Base-by-base conservation (phyloP, 495 filamentous ascomycete genomes). In the Bacidia gigantensis region DNA sequence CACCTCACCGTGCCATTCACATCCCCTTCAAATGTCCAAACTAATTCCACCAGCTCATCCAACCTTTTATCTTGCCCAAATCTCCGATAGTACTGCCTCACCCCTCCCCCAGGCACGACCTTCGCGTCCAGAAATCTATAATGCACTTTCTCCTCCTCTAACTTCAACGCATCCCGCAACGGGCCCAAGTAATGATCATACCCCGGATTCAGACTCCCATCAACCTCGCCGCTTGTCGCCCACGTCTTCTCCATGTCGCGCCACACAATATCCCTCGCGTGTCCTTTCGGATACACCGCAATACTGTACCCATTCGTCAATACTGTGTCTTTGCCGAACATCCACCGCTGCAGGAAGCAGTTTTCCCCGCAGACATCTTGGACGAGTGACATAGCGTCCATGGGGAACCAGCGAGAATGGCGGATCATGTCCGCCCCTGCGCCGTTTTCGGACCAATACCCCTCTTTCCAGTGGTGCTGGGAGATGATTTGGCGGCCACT, bases 381-480 rank as follows among this genome's bases (percentile, higher is more conserved):
- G n/a, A 80, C 65, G 29, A 69, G 66, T 26, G 65, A 67, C 20
- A 71, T 66, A 29, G 72, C 69, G 24, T 70, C 66, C 66, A 80
- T 72, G 48, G 72, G 68, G 20, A 53, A 53, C 51, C 51, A 53
- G 10, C 21, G 10, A 3, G 1, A 0, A 25, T 53, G 51, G 1
- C 51, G 2, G 26, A 53, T 53, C 3, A 11, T 32, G 17, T 53
- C 51, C 10, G 51, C 23, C 1, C 51, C 51, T 1, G 25, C 24
- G 10, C 51, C 51, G 0, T 48, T 18, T 20, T 68, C 64, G 42
- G 74, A 64, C 68, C 77, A 77, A 66, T 71, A 73, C 1, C 69
- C 72, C 47, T 65, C 61, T 53, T 77, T 75, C 70, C 73, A 81
- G 64, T 80, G 77, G 59, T 80, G 78, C 17, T 81, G 70, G 9